Percentiles rank a stretch among this genome's conserved stretches.
phyloP scores from a whole-genome alignment of 306 rosid genomes.

The Fagus crenata region DNA sequence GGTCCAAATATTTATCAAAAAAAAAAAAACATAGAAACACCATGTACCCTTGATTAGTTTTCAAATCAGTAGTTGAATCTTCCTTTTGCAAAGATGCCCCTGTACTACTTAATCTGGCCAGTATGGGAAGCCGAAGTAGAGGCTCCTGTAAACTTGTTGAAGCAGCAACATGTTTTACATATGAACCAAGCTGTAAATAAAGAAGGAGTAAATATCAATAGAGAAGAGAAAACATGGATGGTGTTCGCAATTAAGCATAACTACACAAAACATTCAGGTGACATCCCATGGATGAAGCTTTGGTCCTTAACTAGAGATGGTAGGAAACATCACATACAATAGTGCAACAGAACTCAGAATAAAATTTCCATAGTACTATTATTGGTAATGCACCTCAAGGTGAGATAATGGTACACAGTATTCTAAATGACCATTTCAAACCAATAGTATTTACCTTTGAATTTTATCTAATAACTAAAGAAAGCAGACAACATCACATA shows the following conservation, averaged over 20 bases:
- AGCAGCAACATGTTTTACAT: constrained; percentile 46
- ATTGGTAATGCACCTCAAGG: neutral
- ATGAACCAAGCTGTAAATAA: constrained; percentile 55
- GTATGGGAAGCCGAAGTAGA: constrained; percentile 40
- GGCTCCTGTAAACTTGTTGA: constrained; percentile 44
- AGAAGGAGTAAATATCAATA: constrained; percentile 11
- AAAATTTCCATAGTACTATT: neutral
- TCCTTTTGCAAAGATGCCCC: constrained; percentile 55
- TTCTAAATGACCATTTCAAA: neutral
- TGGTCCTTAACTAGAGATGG: neutral
- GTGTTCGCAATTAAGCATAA: neutral
- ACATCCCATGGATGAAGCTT: neutral
- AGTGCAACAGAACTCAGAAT: neutral
- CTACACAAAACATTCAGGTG: neutral
- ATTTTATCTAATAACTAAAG: neutral
- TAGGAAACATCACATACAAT: neutral
- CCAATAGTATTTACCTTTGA: neutral
- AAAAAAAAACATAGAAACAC: constrained; percentile 6
- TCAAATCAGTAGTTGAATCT: constrained; percentile 34
- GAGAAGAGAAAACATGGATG: constrained; percentile 13
- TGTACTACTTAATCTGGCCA: constrained; percentile 50
- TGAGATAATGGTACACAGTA: neutral
- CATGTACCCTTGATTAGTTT: constrained; percentile 50
- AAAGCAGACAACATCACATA: neutral
- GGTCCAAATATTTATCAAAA: no score